These are phyloP conservation scores for Oryza glaberrima DNA, from an alignment of 176 grass and related monocot genomes.

Conservation along the genomic window DNA sequence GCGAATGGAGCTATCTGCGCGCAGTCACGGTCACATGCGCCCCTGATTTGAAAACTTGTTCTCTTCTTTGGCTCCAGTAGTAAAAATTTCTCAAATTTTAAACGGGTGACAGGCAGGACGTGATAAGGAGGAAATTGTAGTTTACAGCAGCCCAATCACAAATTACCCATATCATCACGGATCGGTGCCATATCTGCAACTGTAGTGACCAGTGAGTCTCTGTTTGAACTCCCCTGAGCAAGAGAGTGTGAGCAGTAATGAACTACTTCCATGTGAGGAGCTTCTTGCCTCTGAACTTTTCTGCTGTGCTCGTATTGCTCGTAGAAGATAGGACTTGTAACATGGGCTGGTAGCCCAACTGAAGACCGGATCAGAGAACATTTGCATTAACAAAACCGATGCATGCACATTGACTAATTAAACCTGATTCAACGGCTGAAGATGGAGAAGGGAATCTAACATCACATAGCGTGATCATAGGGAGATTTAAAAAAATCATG, in stretches of 20 bases:
- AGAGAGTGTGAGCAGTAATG: slow-evolving; percentile 4
- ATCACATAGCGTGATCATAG: slow-evolving; percentile 6
- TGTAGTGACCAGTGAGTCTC: neutral
- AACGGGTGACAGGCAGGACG: slow-evolving; percentile 9
- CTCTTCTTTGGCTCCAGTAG: slow-evolving; percentile 42
- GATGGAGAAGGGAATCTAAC: slow-evolving; percentile 39
- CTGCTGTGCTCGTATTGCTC: neutral
- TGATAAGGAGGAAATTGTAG: slow-evolving; percentile 16
- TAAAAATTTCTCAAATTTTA: slow-evolving; percentile 15
- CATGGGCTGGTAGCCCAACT: slow-evolving; percentile 19
- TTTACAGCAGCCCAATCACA: slow-evolving; percentile 34
- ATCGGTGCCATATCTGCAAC: neutral
- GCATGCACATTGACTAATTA: slow-evolving; percentile 42
- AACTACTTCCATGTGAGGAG: neutral
- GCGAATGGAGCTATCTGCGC: slow-evolving; percentile 47
- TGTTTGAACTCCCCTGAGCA: slow-evolving; percentile 7
- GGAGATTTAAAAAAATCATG: slow-evolving; percentile 34
- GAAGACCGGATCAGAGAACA: neutral
- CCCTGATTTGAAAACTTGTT: slow-evolving; percentile 59
- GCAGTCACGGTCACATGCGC: slow-evolving; percentile 52
- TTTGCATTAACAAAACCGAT: neutral
- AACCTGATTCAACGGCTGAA: neutral
- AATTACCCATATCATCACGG: neutral
- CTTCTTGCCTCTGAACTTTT: neutral
- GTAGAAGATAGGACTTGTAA: neutral